A percentile compares a stretch with the other conserved stretches of the same genome.
phyloP scores from a whole-genome alignment of 2,329 filamentous ascomycete genomes.

The Chaetomium globosum region DNA sequence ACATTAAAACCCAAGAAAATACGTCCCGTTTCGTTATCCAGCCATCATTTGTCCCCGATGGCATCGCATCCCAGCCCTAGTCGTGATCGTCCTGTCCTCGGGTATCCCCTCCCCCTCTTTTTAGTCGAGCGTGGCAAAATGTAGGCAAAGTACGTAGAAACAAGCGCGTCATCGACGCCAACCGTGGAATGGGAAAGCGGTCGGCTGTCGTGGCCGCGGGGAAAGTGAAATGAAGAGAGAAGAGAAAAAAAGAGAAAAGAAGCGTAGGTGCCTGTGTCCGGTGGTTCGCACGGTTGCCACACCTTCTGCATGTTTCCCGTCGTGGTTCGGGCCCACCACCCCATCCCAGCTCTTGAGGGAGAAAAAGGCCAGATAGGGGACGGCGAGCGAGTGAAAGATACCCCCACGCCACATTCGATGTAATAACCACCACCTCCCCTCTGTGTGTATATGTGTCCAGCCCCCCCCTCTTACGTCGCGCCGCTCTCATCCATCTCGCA shows the following conservation, averaged over 20 bases:
- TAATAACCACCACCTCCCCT: no score
- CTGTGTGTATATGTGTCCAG: no score
- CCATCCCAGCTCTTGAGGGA: no score
- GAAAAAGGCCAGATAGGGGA: no score
- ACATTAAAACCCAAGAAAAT: not conserved
- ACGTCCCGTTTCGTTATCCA: not conserved
- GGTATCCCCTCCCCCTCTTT: not conserved
- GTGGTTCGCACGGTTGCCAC: not conserved
- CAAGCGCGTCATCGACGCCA: not conserved
- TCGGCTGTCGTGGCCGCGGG: not conserved
- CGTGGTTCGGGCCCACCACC: no score
- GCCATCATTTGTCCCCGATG: not conserved
- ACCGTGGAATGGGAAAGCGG: not conserved
- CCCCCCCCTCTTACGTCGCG: conserved; percentile 12
- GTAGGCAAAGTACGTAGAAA: not conserved
- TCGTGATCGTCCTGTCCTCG: not conserved
- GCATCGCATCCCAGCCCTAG: not conserved
- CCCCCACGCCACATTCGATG: no score
- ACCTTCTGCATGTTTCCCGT: not conserved
- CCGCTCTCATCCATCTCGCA: conserved; percentile 44
- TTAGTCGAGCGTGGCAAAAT: not conserved
- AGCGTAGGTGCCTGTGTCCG: no score
- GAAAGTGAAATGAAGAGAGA: not conserved
- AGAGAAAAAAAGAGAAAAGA: not conserved
- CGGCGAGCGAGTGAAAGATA: no score